Evolutionary conservation across 2,329 filamentous ascomycete species (phyloP).

Genomic region (Colletotrichum australisinense): DNA sequence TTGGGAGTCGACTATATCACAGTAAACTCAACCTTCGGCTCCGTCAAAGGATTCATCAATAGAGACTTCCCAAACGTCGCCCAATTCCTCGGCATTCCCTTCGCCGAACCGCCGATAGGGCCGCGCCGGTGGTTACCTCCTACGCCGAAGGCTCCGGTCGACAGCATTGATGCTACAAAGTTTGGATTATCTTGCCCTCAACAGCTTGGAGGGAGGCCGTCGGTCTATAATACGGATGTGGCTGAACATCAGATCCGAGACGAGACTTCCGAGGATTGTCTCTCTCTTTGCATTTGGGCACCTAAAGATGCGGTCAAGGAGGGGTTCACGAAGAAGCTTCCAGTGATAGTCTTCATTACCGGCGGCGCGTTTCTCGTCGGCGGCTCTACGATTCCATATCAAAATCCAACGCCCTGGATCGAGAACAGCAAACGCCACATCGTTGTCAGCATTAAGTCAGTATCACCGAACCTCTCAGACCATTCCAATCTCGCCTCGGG

Average conservation of each 20-base stretch:
- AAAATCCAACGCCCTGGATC: too few species aligned
- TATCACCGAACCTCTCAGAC: too few species aligned
- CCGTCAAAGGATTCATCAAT: not conserved
- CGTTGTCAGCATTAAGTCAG: too few species aligned
- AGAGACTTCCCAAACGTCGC: not conserved
- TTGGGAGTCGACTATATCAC: not conserved
- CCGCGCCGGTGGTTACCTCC: conserved; percentile 1
- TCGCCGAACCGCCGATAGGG: conserved; percentile 1
- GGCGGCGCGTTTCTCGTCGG: too few species aligned
- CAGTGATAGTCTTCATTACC: too few species aligned
- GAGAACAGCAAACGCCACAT: too few species aligned
- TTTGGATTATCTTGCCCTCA: not conserved
- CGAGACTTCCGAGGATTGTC: not conserved
- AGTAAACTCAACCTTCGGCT: not conserved
- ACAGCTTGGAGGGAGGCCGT: not conserved
- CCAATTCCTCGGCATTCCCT: not conserved
- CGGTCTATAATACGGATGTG: conserved; percentile 1
- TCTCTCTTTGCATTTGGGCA: too few species aligned
- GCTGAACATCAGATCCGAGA: conserved; percentile 2
- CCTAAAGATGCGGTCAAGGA: too few species aligned
- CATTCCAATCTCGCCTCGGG: too few species aligned
- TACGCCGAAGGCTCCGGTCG: too few species aligned
- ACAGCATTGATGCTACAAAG: not conserved
- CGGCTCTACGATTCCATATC: too few species aligned
- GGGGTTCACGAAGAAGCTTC: too few species aligned